Evolutionary conservation across 768 basidiomycete genomes (phyloP).

Genomic region (Lentinula edodes): DNA sequence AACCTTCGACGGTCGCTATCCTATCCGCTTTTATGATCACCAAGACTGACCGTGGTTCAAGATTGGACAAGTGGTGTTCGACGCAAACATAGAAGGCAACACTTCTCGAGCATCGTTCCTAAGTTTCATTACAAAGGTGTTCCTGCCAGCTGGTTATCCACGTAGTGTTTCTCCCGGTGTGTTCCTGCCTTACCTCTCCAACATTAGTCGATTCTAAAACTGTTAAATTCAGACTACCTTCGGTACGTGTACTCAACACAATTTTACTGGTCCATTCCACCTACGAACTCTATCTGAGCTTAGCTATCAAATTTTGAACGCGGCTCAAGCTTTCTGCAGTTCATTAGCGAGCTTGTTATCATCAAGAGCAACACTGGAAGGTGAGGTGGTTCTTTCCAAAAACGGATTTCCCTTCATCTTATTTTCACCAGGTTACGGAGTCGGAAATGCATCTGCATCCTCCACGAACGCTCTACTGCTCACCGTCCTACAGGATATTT

Average conservation of each 20-base stretch:
- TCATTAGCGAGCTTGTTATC: constrained; percentile 59
- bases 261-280: neutral
- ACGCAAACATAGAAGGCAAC: neutral
- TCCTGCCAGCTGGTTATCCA: constrained; percentile 7
- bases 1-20: neutral
- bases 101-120: neutral
- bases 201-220: neutral
- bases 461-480: constrained; percentile 62
- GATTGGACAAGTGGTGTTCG: neutral
- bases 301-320: constrained; percentile 65
- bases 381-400: constrained; percentile 20
- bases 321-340: constrained; percentile 65
- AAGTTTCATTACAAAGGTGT: neutral
- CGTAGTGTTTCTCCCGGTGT: constrained; percentile 5
- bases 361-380: constrained; percentile 64
- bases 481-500: constrained; percentile 61
- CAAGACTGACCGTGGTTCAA: neutral
- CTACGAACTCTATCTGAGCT: constrained; percentile 5
- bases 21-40: neutral
- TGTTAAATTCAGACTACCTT: constrained; percentile 42
- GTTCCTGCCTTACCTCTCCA: neutral
- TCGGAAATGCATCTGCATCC: constrained; percentile 62
- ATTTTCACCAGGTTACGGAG: constrained; percentile 49
- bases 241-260: constrained; percentile 27
- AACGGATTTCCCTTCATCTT: neutral